Evolutionary conservation across 805 yeast genomes (phyloP).

Genomic region (Candida xiaguanensis): DNA sequence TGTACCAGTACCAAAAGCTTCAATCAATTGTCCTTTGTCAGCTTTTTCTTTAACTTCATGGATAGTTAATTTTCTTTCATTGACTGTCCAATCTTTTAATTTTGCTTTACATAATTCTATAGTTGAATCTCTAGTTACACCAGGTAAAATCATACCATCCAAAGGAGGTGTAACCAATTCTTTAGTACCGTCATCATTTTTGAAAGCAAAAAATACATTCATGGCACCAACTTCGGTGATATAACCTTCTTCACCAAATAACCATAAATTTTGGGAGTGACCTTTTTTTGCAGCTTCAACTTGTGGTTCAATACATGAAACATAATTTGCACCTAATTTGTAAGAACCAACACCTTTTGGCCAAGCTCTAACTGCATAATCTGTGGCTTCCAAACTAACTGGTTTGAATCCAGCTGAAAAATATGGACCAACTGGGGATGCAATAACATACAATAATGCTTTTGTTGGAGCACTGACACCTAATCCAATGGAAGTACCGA

Average conservation of each 20-base stretch:
- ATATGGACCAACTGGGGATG: constrained; percentile 97
- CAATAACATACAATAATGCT: constrained; percentile 81
- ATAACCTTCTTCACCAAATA: constrained; percentile 81
- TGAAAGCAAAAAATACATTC: constrained; percentile 89
- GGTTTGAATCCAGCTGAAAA: constrained; percentile 90
- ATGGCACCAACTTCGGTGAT: constrained; percentile 97
- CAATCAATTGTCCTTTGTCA: constrained; percentile 76
- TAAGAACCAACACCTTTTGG: constrained; percentile 98
- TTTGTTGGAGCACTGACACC: constrained; percentile 83
- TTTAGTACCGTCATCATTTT: constrained; percentile 76
- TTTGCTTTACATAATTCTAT: constrained; percentile 72
- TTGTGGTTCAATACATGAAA: constrained; percentile 92
- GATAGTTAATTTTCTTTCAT: constrained; percentile 82
- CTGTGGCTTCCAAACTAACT: constrained; percentile 90
- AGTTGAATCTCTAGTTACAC: constrained; percentile 92
- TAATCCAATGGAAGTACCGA: constrained; percentile 84
- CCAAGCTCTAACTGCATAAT: constrained; percentile 97
- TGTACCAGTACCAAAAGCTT: constrained; percentile 96
- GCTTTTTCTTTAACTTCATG: constrained; percentile 77
- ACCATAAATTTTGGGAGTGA: constrained; percentile 94
- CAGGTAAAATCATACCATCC: constrained; percentile 95
- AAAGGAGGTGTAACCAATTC: constrained; percentile 95
- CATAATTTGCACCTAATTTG: constrained; percentile 96
- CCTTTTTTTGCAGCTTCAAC: constrained; percentile 87
- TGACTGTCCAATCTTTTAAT: constrained; percentile 76